Evolutionary conservation across 345 rosid genomes (phyloP).

Genomic region (Salix caprea): DNA sequence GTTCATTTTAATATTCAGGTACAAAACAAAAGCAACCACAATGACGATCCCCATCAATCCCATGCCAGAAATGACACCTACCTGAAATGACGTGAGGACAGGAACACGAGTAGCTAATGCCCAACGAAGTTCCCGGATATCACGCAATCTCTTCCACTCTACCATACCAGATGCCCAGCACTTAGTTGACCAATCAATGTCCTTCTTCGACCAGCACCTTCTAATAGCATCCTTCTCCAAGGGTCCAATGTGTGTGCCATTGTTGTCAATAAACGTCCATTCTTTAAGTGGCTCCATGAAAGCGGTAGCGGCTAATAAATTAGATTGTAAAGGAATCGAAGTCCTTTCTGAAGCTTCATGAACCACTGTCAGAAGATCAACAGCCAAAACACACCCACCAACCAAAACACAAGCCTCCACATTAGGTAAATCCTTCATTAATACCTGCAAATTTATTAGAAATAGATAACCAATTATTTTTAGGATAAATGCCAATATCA

Average conservation of each 20-base stretch:
- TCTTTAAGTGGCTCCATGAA: conserved; percentile 99
- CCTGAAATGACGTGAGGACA: conserved; percentile 93
- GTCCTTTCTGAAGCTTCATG: conserved; percentile 99
- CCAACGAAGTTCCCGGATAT: conserved; percentile 99
- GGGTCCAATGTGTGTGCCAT: conserved; percentile 86
- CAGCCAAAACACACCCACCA: conserved; percentile 97
- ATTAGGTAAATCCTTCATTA: conserved; percentile 84
- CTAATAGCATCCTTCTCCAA: conserved; percentile 92
- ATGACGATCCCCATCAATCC: conserved; percentile 4
- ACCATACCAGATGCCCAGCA: conserved; percentile 95
- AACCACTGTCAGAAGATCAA: conserved; percentile 88
- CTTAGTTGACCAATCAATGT: conserved; percentile 81
- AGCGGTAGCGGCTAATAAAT: conserved; percentile 94
- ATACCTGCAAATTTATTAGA: conserved; percentile 50
- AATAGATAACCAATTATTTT: not conserved
- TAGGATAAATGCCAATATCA: no score
- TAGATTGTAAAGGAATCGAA: conserved; percentile 91
- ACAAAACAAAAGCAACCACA: not conserved
- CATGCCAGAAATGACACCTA: conserved; percentile 18
- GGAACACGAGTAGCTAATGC: conserved; percentile 87
- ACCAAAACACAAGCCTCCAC: conserved; percentile 94
- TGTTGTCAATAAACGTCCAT: conserved; percentile 82
- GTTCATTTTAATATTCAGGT: not conserved
- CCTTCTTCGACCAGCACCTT: conserved; percentile 91
- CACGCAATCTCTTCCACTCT: conserved; percentile 93